These are phyloP conservation scores for Rhodosporidiobolus sp. DNA, from an alignment of 768 basidiomycete species.

Conservation along the genomic window DNA sequence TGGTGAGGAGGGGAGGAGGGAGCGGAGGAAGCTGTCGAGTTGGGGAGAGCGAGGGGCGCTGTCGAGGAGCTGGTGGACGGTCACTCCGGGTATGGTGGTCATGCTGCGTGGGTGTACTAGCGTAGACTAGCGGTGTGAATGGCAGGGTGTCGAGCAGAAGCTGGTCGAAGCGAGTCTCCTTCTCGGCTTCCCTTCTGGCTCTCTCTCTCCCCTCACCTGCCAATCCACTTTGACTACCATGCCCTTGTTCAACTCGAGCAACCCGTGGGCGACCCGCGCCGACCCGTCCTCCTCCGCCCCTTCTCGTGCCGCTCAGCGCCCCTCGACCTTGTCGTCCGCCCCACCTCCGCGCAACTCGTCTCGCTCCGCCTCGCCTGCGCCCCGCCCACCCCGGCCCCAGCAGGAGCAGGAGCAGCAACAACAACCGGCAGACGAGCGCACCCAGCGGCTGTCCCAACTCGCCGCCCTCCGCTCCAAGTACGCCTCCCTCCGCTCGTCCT, in stretches of 20 bases:
- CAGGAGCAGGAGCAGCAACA: conserved; percentile 15
- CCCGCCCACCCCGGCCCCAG: conserved; percentile 53
- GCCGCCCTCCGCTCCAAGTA: neutral
- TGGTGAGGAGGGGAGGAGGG: neutral
- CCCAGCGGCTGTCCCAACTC: conserved; percentile 45
- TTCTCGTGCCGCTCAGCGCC: neutral
- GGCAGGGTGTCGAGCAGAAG: too few species aligned
- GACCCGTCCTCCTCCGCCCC: neutral
- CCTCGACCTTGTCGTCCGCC: conserved; percentile 42
- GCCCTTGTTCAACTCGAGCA: conserved; percentile 1
- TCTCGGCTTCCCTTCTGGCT: neutral
- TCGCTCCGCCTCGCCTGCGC: conserved; percentile 50
- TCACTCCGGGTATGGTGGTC: neutral
- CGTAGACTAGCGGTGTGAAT: too few species aligned
- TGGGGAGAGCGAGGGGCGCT: neutral
- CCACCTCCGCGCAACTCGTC: conserved; percentile 39
- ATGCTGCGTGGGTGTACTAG: too few species aligned
- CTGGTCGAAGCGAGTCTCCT: neutral
- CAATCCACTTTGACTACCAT: neutral
- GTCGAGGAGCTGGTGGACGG: conserved; percentile 5
- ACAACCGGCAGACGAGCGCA: conserved; percentile 47
- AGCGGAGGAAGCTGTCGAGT: conserved; percentile 5
- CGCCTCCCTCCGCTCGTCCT: neutral
- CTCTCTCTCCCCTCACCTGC: neutral
- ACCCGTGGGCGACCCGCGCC: neutral